Conservation (phyloP, 139 green algal species). For the Parachlorella kessleri region DNA sequence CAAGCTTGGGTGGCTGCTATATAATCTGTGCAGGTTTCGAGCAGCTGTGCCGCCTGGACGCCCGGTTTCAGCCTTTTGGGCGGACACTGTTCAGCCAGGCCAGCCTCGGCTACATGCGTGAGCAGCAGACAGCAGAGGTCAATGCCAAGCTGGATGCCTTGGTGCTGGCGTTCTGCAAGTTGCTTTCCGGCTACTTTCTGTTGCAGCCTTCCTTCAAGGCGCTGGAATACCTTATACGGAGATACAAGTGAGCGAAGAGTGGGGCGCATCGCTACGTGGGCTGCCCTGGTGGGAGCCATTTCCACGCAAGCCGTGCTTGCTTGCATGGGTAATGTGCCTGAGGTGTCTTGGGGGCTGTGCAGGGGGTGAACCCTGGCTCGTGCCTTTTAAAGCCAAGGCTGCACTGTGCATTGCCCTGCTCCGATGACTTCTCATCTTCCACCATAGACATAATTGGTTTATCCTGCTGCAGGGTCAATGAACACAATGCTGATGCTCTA, state of each 20-base stretch:
- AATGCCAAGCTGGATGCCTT: constrained; percentile 53
- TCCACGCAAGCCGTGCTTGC: too few species aligned
- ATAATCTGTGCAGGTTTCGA: constrained; percentile 75
- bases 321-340: too few species aligned
- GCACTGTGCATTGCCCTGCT: too few species aligned
- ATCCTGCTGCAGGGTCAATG: constrained; percentile 68
- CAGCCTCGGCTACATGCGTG: constrained; percentile 48
- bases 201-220: constrained; percentile 66
- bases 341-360: too few species aligned
- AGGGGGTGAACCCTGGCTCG: too few species aligned
- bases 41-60: constrained; percentile 69
- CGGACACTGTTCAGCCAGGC: constrained; percentile 75
- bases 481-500: constrained; percentile 81
- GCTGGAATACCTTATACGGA: constrained; percentile 88
- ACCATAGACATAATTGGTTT: too few species aligned
- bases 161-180: constrained; percentile 65
- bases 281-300: too few species aligned
- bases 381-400: too few species aligned
- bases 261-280: too few species aligned
- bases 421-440: too few species aligned
- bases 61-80: constrained; percentile 62
- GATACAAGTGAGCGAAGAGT: constrained; percentile 85
- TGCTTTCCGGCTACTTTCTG: constrained; percentile 84
- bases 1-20: background rate
- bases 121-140: constrained; percentile 63